Conservation (phyloP, 1,284 basidiomycete species). For the Schizophyllum commune region DNA sequence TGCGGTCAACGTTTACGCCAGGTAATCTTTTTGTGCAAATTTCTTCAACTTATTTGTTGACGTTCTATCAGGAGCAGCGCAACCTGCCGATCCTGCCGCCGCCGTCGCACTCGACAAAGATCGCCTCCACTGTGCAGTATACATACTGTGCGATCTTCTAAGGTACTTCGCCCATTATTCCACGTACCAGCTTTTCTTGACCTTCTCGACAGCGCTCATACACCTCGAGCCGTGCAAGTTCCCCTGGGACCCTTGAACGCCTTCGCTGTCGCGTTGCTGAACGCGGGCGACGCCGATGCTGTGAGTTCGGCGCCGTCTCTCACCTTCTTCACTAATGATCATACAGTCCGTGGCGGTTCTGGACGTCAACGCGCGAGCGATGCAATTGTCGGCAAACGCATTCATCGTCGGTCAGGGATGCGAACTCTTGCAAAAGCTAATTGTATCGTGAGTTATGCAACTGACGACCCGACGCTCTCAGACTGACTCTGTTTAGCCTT, state of each 20-base stretch:
- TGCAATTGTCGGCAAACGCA: conserved; percentile 49
- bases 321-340: not conserved
- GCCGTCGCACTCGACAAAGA: conserved; percentile 51
- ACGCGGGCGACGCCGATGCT: conserved; percentile 49
- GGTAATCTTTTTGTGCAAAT: conserved; percentile 26
- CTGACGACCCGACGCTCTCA: conserved; percentile 1
- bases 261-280: conserved; percentile 45
- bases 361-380: conserved; percentile 40
- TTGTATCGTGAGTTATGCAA: conserved; percentile 17
- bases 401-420: conserved; percentile 48
- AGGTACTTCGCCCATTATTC: conserved; percentile 24
- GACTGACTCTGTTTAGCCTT: conserved; percentile 29
- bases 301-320: conserved; percentile 21
- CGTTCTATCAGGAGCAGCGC: conserved; percentile 6
- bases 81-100: conserved; percentile 28
- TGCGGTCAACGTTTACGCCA: conserved; percentile 49
- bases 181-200: not conserved
- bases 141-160: conserved; percentile 46
- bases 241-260: conserved; percentile 59
- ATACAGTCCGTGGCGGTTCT: conserved; percentile 38
- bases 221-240: conserved; percentile 61
- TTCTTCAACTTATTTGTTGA: not conserved
- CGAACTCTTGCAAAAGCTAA: conserved; percentile 38
- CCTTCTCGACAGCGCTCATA: conserved; percentile 37
- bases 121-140: conserved; percentile 46